Base-by-base conservation (phyloP, 2,329 filamentous ascomycete species). In the Fusarium paranaense region DNA sequence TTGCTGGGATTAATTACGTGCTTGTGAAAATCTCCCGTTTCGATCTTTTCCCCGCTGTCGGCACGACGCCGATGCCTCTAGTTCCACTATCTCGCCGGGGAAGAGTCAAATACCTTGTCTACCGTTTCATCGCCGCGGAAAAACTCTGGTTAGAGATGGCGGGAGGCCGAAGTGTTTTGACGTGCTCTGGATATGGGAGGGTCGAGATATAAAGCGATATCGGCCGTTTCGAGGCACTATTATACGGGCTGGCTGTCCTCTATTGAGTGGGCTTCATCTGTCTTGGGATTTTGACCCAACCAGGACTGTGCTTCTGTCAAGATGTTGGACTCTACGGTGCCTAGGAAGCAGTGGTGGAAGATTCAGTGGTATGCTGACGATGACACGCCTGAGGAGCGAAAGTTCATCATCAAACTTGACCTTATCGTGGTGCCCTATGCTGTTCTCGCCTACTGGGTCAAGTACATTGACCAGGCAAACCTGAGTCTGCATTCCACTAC, bases 361-460 rank as follows among this genome's bases (percentile, higher is more conserved):
- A 58, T 58, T 20, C 56, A 58, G 22, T 68, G 66, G 63, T 62
- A 50, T 22, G 32, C 47, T 1, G 42, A 58, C 40, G 35, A 14
- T 16, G 54, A 68, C n/a, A 30, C 54, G 9, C 40, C 62, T 5
- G n/a, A 62, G 25, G 62, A 69, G 14, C 40, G 62, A 30, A 65
- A 57, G 62, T 45, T 69, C 14, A 37, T 69, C 18, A 35, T 61
- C 80, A 88, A 87, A 60, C 87, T 86, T 73, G 91, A 91, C 52
- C 86, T 89, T 62, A 86, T 87, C 80, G 87, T 87, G 57, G 73
- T 77, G 4, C 72, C 74, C 4, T 76, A 76, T 25, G 64, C 70
- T 4, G 54, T 76, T 9, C 67, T 76, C 14, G 65, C 72, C 10
- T 76, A 76, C 22, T 76, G 72, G 74, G 70, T 74, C 54, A 76